Percentiles rank a stretch among this genome's conserved stretches.
Evolutionary conservation across 176 grass and related monocot species (phyloP).

Genomic region (Raddia distichophylla): DNA sequence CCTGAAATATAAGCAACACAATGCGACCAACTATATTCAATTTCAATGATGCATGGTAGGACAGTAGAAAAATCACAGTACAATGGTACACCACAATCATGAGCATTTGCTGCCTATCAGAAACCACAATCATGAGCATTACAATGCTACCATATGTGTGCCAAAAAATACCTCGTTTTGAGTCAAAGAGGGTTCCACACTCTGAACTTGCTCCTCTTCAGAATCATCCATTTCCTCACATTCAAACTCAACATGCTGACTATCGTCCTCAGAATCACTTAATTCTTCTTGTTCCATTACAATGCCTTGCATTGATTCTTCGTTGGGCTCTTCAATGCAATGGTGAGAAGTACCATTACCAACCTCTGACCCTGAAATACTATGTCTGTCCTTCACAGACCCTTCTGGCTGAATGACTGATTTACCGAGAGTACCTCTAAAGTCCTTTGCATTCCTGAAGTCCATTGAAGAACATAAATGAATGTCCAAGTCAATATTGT

Average conservation of each 20-base stretch:
- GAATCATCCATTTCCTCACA: slow-evolving; percentile 86
- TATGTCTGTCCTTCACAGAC: slow-evolving; percentile 38
- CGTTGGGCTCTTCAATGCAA: slow-evolving; percentile 52
- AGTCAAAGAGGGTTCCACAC: slow-evolving; percentile 27
- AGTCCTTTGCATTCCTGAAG: slow-evolving; percentile 37
- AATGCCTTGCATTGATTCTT: slow-evolving; percentile 75
- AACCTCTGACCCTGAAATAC: slow-evolving; percentile 34
- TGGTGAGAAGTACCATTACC: slow-evolving; percentile 43
- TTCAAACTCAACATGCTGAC: slow-evolving; percentile 83
- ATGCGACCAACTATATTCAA: not conserved
- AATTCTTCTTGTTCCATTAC: slow-evolving; percentile 96
- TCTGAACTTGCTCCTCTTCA: slow-evolving; percentile 69
- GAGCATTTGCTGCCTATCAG: not conserved
- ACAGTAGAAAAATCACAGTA: not conserved
- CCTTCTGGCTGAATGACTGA: slow-evolving; percentile 30
- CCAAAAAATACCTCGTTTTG: slow-evolving; percentile 51
- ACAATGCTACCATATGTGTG: not conserved
- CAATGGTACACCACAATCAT: slow-evolving; percentile 19
- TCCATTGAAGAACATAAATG: slow-evolving; percentile 59
- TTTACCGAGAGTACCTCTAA: slow-evolving; percentile 36
- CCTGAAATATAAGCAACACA: not conserved
- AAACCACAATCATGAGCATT: slow-evolving; percentile 13
- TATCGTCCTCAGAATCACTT: slow-evolving; percentile 89
- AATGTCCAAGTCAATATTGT: slow-evolving; percentile 81
- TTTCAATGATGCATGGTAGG: not conserved